A percentile compares a stretch with the other conserved stretches of the same genome.
Evolutionary conservation across 805 yeast species (phyloP).

Genomic region (Wickerhamomyces kurtzmanii): DNA sequence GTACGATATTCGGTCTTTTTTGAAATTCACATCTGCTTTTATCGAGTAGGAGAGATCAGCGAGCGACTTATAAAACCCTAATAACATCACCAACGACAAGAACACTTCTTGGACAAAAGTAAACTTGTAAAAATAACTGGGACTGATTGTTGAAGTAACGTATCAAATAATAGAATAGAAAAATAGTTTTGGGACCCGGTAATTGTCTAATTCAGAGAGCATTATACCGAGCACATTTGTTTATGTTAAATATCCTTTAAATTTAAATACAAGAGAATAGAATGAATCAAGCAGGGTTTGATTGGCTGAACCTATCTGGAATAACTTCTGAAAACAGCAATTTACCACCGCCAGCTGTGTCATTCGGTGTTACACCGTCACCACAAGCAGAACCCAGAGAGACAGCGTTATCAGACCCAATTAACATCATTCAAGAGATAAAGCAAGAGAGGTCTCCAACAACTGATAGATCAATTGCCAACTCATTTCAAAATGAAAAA

Average conservation of each 20-base stretch:
- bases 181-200: constrained; percentile 1
- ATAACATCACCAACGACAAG: too few species aligned
- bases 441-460: constrained; percentile 4
- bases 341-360: constrained; percentile 39
- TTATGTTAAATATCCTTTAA: too few species aligned
- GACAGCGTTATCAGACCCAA: too few species aligned
- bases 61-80: too few species aligned
- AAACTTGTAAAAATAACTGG: too few species aligned
- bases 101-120: too few species aligned
- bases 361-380: constrained; percentile 31
- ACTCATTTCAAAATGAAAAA: not conserved
- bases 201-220: constrained; percentile 1
- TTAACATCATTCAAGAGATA: constrained; percentile 4
- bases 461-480: not conserved
- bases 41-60: too few species aligned
- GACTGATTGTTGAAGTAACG: too few species aligned
- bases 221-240: too few species aligned
- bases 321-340: constrained; percentile 17
- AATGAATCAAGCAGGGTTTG: constrained; percentile 32
- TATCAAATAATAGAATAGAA: too few species aligned
- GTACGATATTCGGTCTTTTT: too few species aligned
- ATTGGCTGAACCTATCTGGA: constrained; percentile 41
- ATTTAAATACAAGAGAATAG: constrained; percentile 1
- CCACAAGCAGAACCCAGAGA: constrained; percentile 11
- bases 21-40: too few species aligned